These are phyloP conservation scores for Bipolaris gigantea DNA, from an alignment of 2,329 filamentous ascomycete species.

Conservation along the genomic window DNA sequence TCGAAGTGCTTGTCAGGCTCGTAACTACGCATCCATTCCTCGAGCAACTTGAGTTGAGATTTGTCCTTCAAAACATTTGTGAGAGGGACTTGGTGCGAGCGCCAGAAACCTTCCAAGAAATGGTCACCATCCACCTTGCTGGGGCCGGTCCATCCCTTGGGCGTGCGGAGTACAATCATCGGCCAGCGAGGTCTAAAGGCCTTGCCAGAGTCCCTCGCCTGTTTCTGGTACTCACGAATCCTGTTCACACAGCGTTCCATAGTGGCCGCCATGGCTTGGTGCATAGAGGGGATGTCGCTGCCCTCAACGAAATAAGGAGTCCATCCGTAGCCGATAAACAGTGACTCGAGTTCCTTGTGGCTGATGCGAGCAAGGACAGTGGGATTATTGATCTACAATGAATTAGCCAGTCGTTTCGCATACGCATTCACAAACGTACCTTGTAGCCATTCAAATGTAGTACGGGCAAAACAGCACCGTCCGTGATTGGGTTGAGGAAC, in stretches of 20 bases:
- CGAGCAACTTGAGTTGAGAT: slow-evolving; percentile 67
- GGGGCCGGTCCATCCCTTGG: slow-evolving; percentile 80
- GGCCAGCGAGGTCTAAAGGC: slow-evolving; percentile 74
- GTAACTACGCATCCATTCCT: slow-evolving; percentile 77
- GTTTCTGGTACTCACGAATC: slow-evolving; percentile 69
- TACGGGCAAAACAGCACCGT: slow-evolving; percentile 76
- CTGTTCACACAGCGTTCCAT: slow-evolving; percentile 72
- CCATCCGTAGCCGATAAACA: slow-evolving; percentile 77
- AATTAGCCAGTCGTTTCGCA: slow-evolving; percentile 5
- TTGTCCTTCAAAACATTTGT: slow-evolving; percentile 68
- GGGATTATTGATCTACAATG: slow-evolving; percentile 49
- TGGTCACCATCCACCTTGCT: slow-evolving; percentile 67
- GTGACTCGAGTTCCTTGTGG: slow-evolving; percentile 69
- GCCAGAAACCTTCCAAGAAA: slow-evolving; percentile 76
- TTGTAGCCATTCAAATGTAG: slow-evolving; percentile 83
- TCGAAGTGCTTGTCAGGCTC: slow-evolving; percentile 72
- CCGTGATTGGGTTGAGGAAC: slow-evolving; percentile 76
- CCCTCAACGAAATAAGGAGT: slow-evolving; percentile 80
- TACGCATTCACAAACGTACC: slow-evolving; percentile 49
- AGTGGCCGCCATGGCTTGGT: slow-evolving; percentile 79
- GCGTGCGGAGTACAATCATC: slow-evolving; percentile 75
- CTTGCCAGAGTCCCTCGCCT: slow-evolving; percentile 70
- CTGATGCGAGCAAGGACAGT: slow-evolving; percentile 68
- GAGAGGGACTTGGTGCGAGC: slow-evolving; percentile 76
- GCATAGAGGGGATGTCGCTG: slow-evolving; percentile 72